These are phyloP conservation scores for Sungouiozyma intestinalis DNA, from an alignment of 805 yeast genomes.

Conservation along the genomic window DNA sequence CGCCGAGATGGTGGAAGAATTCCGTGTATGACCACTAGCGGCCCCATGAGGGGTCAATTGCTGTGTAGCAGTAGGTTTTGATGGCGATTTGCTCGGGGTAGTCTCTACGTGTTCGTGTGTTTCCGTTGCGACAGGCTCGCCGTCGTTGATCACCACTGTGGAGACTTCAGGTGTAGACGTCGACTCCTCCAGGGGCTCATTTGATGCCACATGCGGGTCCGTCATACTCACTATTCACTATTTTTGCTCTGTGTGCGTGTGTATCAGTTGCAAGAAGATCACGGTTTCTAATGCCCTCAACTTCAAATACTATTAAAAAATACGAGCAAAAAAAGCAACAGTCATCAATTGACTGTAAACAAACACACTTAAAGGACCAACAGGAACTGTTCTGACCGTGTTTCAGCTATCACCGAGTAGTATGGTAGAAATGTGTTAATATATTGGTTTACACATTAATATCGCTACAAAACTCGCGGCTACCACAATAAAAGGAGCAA, in stretches of 20 bases:
- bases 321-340: neutral
- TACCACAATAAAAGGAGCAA: too few species aligned
- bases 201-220: neutral
- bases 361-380: slow-evolving; percentile 1
- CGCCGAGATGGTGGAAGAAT: slow-evolving; percentile 6
- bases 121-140: neutral
- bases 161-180: neutral
- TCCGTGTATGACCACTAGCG: slow-evolving; percentile 7
- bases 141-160: neutral
- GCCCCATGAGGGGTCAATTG: neutral
- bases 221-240: too few species aligned
- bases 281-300: neutral
- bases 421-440: too few species aligned
- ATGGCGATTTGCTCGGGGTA: neutral
- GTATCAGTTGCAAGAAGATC: too few species aligned
- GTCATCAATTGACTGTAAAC: neutral
- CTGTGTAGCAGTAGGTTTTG: neutral
- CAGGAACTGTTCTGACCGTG: too few species aligned
- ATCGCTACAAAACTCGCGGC: too few species aligned
- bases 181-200: neutral
- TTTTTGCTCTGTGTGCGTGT: too few species aligned
- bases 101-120: neutral
- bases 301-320: neutral
- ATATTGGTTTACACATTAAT: too few species aligned
- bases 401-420: too few species aligned